phyloP scores from a whole-genome alignment of 768 basidiomycete genomes.

The Cyathus striatus region DNA sequence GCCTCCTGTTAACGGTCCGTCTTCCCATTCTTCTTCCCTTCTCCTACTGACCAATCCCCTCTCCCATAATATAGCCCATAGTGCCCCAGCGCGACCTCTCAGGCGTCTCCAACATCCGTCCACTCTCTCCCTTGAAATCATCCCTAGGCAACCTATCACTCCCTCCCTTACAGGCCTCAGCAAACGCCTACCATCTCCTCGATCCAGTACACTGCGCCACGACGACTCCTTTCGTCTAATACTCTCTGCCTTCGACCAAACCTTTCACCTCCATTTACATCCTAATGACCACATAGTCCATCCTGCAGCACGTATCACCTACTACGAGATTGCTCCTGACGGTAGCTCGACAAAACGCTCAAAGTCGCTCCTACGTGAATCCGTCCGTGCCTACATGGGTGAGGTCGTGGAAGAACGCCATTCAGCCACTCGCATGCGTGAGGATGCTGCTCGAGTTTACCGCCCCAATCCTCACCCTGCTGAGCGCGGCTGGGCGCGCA shows the following conservation, averaged over 20 bases:
- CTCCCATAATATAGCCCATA: slow-evolving; percentile 41
- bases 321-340: slow-evolving; percentile 47
- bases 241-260: slow-evolving; percentile 60
- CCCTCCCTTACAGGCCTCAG: slow-evolving; percentile 14
- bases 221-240: slow-evolving; percentile 70
- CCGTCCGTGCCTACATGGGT: slow-evolving; percentile 67
- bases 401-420: slow-evolving; percentile 62
- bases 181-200: slow-evolving; percentile 27
- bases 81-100: slow-evolving; percentile 39
- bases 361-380: slow-evolving; percentile 57
- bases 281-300: slow-evolving; percentile 79
- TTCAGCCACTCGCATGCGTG: slow-evolving; percentile 50
- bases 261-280: slow-evolving; percentile 66
- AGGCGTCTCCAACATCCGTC: slow-evolving; percentile 46
- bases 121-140: slow-evolving; percentile 49
- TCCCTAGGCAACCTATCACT: slow-evolving; percentile 36
- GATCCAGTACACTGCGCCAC: slow-evolving; percentile 50
- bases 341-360: slow-evolving; percentile 48
- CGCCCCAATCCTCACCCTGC: slow-evolving; percentile 35
- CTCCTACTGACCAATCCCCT: slow-evolving; percentile 1
- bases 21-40: slow-evolving; percentile 1
- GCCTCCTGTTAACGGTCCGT: too few species aligned
- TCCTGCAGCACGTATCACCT: slow-evolving; percentile 68
- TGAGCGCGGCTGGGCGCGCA: slow-evolving; percentile 72
- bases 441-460: slow-evolving; percentile 52